Percentiles rank a stretch among this genome's conserved stretches.
phyloP scores from a whole-genome alignment of 1,284 basidiomycete genomes.

The Peniophora sp. region DNA sequence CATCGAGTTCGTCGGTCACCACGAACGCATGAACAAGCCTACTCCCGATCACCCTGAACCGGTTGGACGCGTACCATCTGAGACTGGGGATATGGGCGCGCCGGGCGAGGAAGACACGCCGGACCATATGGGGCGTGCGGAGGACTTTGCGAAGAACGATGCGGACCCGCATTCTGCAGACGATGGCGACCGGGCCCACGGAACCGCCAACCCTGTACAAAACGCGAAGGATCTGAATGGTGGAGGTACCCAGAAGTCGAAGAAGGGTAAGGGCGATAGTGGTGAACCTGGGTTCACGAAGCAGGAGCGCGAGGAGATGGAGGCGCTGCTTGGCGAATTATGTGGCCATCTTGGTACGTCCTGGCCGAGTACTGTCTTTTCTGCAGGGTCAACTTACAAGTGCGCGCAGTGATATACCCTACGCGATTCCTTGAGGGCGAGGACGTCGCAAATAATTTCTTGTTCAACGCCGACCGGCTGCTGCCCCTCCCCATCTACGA shows the following conservation, averaged over 20 bases:
- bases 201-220: neutral
- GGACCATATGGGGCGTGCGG: conserved; percentile 12
- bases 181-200: neutral
- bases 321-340: conserved; percentile 64
- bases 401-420: conserved; percentile 65
- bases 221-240: neutral
- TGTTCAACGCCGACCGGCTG: conserved; percentile 78
- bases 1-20: conserved; percentile 74
- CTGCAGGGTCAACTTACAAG: neutral
- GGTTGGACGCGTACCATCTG: conserved; percentile 49
- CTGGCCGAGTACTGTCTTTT: neutral
- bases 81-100: conserved; percentile 39
- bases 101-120: conserved; percentile 18
- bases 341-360: conserved; percentile 74
- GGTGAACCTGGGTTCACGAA: conserved; percentile 69
- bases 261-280: conserved; percentile 25
- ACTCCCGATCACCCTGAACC: conserved; percentile 19
- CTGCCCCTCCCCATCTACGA: conserved; percentile 51
- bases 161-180: neutral
- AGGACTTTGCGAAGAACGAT: conserved; percentile 13
- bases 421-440: conserved; percentile 82
- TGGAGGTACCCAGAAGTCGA: conserved; percentile 26
- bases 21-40: conserved; percentile 67
- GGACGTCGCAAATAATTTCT: conserved; percentile 81
- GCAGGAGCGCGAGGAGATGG: conserved; percentile 86